Base-by-base conservation (phyloP, 148 eudicot species). In the Oxyria digyna region DNA sequence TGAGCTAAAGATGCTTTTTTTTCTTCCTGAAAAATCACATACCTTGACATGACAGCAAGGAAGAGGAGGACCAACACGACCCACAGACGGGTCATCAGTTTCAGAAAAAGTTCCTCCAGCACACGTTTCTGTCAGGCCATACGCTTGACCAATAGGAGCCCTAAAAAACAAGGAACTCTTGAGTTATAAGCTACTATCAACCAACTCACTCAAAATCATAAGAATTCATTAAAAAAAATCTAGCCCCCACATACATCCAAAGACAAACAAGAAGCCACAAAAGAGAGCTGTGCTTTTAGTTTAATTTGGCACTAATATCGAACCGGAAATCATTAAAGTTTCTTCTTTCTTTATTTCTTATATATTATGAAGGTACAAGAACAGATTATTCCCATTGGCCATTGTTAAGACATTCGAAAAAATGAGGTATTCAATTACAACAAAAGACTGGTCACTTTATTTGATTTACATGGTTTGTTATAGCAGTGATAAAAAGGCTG, bases 31-130 rank as follows among this genome's bases (percentile, higher is more conserved):
- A 46, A 46, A 4, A 70, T 72, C 57, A 67, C 73, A 72, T 80
- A 90, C 98, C 92, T 93, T 93, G 62, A 93, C 80, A 71, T 86
- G 88, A 77, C 82, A 72, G 78, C 96, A 89, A 70, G 98, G 98
- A 83, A 93, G 88, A 26, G 98, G 98, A 54, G 98, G 98, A 63
- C 98, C 98, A 74, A 93, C 98, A 76, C 98, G 98, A 50, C 96
- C 98, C 64, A 93, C 96, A 70, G 87, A 83, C 63, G 71, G 64
- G 75, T 93, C 98, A 81, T 90, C 96, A 73, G 70, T 76, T 78
- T 93, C 98, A 24, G 90, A 78, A 71, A 93, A 93, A 54, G 98
- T 81, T 78, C 89, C 96, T 68, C 98, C 98, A 55, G 98, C 98
- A 81, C 85, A 93, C 9, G 98, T 93, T 79, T 93, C 98, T 55